Percentiles rank a stretch among this genome's conserved stretches.
Evolutionary conservation across 805 yeast genomes (phyloP).

Genomic region (Yamadazyma takamatsuzukensis): DNA sequence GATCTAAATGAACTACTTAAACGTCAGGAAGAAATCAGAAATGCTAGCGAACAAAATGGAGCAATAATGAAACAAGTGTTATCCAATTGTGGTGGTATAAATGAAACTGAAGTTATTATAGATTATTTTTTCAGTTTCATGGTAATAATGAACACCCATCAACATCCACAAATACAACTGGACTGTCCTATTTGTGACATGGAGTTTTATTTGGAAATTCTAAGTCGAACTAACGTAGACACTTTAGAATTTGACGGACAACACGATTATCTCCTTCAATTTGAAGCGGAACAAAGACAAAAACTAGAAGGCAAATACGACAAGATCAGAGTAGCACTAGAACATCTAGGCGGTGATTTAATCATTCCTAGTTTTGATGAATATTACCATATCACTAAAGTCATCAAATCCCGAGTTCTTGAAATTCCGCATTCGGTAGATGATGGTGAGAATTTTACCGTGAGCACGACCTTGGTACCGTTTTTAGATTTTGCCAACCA

Average conservation of each 20-base stretch:
- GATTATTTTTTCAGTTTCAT: constrained; percentile 24
- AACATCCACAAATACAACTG: neutral
- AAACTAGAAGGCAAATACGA: constrained; percentile 11
- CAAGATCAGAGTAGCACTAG: constrained; percentile 6
- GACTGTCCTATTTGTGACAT: constrained; percentile 8
- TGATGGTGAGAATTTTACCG: constrained; percentile 42
- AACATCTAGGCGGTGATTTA: neutral
- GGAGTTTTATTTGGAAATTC: constrained; percentile 16
- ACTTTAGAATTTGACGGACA: constrained; percentile 4
- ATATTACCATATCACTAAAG: constrained; percentile 30
- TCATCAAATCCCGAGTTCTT: constrained; percentile 56
- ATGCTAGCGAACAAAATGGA: constrained; percentile 16
- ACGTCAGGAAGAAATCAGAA: constrained; percentile 15
- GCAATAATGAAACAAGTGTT: constrained; percentile 19
- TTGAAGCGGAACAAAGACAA: constrained; percentile 5
- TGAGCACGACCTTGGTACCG: constrained; percentile 59
- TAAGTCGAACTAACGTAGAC: constrained; percentile 14
- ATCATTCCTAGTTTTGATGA: constrained; percentile 11
- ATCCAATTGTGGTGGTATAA: constrained; percentile 18
- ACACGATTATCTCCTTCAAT: constrained; percentile 7
- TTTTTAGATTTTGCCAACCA: constrained; percentile 69
- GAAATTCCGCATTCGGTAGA: constrained; percentile 53
- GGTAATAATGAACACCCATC: constrained; percentile 8
- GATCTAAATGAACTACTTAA: constrained; percentile 20
- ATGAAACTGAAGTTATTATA: constrained; percentile 26